Percentiles rank a stretch among this genome's conserved stretches.
phyloP scores from a whole-genome alignment of 1,284 basidiomycete species.

The Singerocomus inundabilis region DNA sequence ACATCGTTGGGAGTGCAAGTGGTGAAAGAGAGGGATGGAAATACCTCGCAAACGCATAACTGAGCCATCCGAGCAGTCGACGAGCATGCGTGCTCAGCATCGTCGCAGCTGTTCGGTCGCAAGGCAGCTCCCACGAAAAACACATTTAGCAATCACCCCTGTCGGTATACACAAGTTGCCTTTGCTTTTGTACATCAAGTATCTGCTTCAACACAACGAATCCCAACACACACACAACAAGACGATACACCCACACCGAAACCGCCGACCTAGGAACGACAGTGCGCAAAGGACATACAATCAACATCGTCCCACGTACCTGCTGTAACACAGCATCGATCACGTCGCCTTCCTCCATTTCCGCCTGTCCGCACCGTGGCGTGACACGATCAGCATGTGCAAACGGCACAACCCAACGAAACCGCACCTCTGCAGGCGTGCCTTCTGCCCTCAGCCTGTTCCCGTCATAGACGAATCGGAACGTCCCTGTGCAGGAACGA shows the following conservation, averaged over 20 bases:
- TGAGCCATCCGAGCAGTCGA: constrained; percentile 68
- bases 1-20: not conserved
- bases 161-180: not conserved
- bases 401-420: not conserved
- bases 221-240: not conserved
- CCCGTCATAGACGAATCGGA: constrained; percentile 58
- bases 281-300: not conserved
- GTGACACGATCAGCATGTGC: not conserved
- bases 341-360: constrained; percentile 31
- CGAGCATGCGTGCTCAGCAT: constrained; percentile 34
- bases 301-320: constrained; percentile 15
- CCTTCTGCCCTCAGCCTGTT: constrained; percentile 45
- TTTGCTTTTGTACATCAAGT: too few relatives aligned
- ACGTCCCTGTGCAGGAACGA: constrained; percentile 41
- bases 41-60: constrained; percentile 76
- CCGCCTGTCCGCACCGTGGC: constrained; percentile 10
- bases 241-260: not conserved
- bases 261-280: constrained; percentile 17
- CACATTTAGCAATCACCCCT: constrained; percentile 1
- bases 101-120: not conserved
- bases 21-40: not conserved
- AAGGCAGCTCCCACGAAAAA: not conserved
- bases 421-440: constrained; percentile 51
- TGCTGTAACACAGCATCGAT: constrained; percentile 32
- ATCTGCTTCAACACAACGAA: not conserved